A percentile compares a stretch with the other conserved stretches of the same genome.
Conservation (phyloP, 1,284 basidiomycete species). For the Ceratobasidium sp. region DNA sequence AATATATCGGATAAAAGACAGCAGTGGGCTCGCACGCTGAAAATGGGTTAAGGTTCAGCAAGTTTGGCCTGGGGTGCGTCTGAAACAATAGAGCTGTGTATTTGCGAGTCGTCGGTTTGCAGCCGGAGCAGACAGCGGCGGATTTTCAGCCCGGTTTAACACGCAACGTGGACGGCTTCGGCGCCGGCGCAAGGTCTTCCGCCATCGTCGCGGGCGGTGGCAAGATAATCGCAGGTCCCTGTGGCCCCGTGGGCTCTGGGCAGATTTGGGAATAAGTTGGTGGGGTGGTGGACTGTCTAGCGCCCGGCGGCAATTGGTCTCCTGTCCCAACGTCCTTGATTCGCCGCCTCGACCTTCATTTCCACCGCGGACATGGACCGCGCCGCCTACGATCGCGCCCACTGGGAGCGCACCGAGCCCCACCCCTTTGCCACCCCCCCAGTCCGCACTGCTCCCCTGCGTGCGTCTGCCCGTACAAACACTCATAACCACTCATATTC, state of each 20-base stretch:
- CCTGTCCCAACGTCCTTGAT: slow-evolving; percentile 13
- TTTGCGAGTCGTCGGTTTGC: not conserved
- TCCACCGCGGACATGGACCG: not conserved
- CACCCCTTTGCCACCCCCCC: slow-evolving; percentile 37
- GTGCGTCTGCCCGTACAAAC: not conserved
- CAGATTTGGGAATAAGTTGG: not conserved
- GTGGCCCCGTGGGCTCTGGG: slow-evolving; percentile 7
- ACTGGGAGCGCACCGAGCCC: slow-evolving; percentile 20
- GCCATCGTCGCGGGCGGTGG: slow-evolving; percentile 21
- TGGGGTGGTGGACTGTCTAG: not conserved
- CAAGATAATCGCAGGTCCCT: slow-evolving; percentile 12
- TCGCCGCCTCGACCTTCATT: slow-evolving; percentile 25
- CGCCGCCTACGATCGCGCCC: slow-evolving; percentile 22
- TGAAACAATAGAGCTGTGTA: not conserved
- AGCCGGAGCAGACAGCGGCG: not conserved
- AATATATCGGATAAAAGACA: not conserved
- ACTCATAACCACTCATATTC: not conserved
- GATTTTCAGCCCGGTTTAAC: not conserved
- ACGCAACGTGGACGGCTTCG: not conserved
- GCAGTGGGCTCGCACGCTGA: slow-evolving; percentile 1
- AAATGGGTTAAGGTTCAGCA: not conserved
- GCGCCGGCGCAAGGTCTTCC: not conserved
- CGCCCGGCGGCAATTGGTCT: slow-evolving; percentile 31
- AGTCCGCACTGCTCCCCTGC: not conserved
- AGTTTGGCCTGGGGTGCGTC: not conserved